A percentile compares a stretch with the other conserved stretches of the same genome.
Evolutionary conservation across 23 red algal genomes (phyloP).

Genomic region (Gracilaria gracilis): DNA sequence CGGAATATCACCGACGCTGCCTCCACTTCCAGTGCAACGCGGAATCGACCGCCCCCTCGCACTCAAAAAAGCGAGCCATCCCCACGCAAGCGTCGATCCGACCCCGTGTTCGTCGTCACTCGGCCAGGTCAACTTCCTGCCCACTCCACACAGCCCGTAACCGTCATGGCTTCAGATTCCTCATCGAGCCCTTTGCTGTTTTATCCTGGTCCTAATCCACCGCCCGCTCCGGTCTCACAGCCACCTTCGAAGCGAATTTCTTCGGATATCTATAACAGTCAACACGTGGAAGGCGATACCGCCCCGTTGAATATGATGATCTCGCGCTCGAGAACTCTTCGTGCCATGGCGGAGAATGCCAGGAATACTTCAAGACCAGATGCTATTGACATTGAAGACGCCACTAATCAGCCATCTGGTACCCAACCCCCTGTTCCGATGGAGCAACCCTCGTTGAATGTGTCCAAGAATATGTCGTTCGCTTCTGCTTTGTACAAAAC

Average conservation of each 20-base stretch:
- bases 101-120: conserved; percentile 11
- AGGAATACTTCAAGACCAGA: not conserved
- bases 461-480: conserved; percentile 63
- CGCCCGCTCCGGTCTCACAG: not conserved
- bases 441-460: conserved; percentile 9
- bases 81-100: not conserved
- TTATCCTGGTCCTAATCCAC: not conserved
- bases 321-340: conserved; percentile 41
- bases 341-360: conserved; percentile 46
- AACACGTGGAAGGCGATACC: conserved; percentile 1
- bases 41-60: not conserved
- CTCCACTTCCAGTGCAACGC: not conserved
- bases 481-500: conserved; percentile 70
- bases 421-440: not conserved
- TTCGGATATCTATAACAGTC: not conserved
- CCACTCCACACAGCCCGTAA: not conserved
- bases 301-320: conserved; percentile 41
- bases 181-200: conserved; percentile 1
- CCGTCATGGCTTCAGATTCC: not conserved
- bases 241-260: not conserved
- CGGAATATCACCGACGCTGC: conserved; percentile 19
- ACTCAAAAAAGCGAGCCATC: not conserved
- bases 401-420: not conserved
- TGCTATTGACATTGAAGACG: conserved; percentile 32
- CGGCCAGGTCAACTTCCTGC: conserved; percentile 4